Base-by-base conservation (phyloP, 2,329 filamentous ascomycete genomes). In the Fusarium tuaranense region DNA sequence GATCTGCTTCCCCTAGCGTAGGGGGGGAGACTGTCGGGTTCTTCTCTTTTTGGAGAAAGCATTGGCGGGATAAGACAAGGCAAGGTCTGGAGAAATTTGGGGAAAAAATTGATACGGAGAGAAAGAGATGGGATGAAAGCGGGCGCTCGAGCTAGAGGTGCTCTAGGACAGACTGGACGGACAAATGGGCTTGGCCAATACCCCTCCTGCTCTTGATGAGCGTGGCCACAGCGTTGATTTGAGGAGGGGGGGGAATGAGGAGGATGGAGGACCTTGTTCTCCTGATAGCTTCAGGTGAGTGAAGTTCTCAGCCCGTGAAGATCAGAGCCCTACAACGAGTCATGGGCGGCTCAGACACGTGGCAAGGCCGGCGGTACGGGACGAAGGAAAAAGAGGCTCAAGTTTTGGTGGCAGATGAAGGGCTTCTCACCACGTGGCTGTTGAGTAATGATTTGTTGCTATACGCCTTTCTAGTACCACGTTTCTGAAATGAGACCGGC, bases 341-440 rank as follows among this genome's bases (percentile, higher is more conserved):
- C 61, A 64, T 55, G 61, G 30, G 36, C n/a, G n/a, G 18, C 61
- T 51, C 16, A 32, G 25, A 38, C 62, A 64, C 62, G 62, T 64
- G 62, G 62, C 25, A 64, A n/a, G 34, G 48, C 62, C 62, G 62
- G 62, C 48, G 62, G 48, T 57, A 64, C 62, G 62, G 62, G 34
- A 55, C 62, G 62, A 63, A 12, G 38, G 44, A 34, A 44, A 44
- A 63, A 25, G 62, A 64, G 62, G 48, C 62, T 64, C 62, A 64
- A 64, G 32, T 22, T 12, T 48, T 48, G 44, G 34, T 34, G 44
- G 44, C 22, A 18, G 34, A 12, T 27, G 30, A 48, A 64, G 36
- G 48, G 48, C 46, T 32, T n/a, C 20, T 36, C 48, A 55, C 32
- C 62, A 64, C 62, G 62, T 64, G 62, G 62, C 32, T 25, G 62